Conservation (phyloP, 2,329 filamentous ascomycete genomes). For the Zopfia rhizophila region DNA sequence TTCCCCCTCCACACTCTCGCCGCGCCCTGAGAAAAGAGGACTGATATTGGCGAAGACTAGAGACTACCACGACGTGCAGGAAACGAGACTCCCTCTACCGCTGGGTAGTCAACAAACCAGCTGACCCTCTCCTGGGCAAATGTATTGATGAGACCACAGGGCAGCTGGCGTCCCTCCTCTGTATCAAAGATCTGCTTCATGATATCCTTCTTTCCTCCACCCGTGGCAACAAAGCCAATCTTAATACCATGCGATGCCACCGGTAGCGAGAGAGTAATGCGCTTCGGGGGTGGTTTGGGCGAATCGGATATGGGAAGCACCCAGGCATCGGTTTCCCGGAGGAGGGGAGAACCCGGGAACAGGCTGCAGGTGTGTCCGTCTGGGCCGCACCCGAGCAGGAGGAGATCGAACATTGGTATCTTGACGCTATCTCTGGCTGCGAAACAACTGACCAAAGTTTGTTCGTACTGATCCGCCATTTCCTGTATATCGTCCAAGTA, state of each 20-base stretch:
- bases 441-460: slow-evolving; percentile 84
- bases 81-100: slow-evolving; percentile 85
- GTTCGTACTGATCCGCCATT: slow-evolving; percentile 92
- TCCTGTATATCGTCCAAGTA: slow-evolving; percentile 84
- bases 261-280: slow-evolving; percentile 91
- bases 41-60: slow-evolving; percentile 42
- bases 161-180: slow-evolving; percentile 76
- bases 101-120: slow-evolving; percentile 93
- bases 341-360: slow-evolving; percentile 88
- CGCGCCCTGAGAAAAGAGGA: slow-evolving; percentile 2
- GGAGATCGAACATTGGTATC: slow-evolving; percentile 92
- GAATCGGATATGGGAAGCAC: slow-evolving; percentile 91
- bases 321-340: slow-evolving; percentile 90
- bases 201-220: slow-evolving; percentile 87
- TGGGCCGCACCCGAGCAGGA: slow-evolving; percentile 92
- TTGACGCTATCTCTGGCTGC: slow-evolving; percentile 93
- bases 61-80: slow-evolving; percentile 75
- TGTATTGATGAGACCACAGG: slow-evolving; percentile 89
- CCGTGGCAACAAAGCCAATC: slow-evolving; percentile 92
- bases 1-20: neutral
- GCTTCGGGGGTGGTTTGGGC: slow-evolving; percentile 89
- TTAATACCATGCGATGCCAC: slow-evolving; percentile 88
- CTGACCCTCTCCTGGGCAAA: slow-evolving; percentile 84
- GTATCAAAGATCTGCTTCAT: slow-evolving; percentile 91
- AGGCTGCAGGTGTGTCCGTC: slow-evolving; percentile 98